Base-by-base conservation (phyloP, 2,329 filamentous ascomycete genomes). In the Berkeleyomyces basicola region DNA sequence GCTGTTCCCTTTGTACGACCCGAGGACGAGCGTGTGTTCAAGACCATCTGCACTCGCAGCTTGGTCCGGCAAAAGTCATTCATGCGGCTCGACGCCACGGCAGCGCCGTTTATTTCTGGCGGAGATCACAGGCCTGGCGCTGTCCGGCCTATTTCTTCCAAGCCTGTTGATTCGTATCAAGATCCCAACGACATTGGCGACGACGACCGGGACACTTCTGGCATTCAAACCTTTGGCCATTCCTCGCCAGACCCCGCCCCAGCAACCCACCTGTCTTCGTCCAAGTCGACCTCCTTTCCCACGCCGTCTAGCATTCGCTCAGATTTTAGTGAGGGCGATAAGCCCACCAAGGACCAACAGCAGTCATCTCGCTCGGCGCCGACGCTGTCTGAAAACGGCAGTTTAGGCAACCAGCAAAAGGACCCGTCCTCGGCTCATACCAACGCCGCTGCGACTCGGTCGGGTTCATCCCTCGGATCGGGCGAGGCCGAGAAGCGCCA, bases 1-100 rank as follows among this genome's bases (percentile, higher is more conserved):
- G 90, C 88, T 14, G 86, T 99, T 42, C 93, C 93, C 1, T 87
- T 99, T 67, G 90, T 96, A 47, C 84, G 93, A 37, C 93, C 93
- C 0, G 93, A 97, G 72, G 86, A 95, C 68, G 90, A 96, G 63
- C 78, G 77, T 3, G 75, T 83, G 0, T 97, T 95, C 75, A 93
- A 87, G 68, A 82, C 85, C 67, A 79, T 97, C 58, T 83, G 77
- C 68, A 90, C 87, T 1, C 78, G 78, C 49, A 80, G 79, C 64
- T 66, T 79, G 0, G 81, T 79, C 65, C 82, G 77, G 69, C 78
- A 78, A 5, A 83, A 80, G 67, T 73, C 85, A 37, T 85, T 85
- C 5, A 61, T 78, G 7, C 82, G 80, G 66, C 73, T 85, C 37
- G 85, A 86, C 53, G 66, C 66, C 42, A 63, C 61, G 7, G 75